Evolutionary conservation across 1,284 basidiomycete genomes (phyloP).

Genomic region (Ceratobasidium sp.): DNA sequence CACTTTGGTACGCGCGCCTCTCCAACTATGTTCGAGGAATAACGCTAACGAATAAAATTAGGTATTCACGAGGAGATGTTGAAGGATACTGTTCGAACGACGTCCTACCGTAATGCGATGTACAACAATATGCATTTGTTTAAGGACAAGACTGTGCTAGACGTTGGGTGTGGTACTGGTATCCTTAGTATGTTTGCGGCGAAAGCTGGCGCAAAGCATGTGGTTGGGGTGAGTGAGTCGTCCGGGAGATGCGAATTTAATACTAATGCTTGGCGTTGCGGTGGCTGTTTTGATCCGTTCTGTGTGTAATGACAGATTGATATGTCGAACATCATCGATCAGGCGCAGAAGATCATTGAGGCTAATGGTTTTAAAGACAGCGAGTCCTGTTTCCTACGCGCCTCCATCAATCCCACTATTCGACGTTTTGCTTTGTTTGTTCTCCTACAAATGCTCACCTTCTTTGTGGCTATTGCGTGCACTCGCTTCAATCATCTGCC

Average conservation of each 20-base stretch:
- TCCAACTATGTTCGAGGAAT: too few species aligned
- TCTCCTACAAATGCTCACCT: too few species aligned
- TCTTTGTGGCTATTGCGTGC: neutral
- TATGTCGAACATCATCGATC: conserved; percentile 99
- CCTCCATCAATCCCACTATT: neutral
- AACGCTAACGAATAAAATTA: conserved; percentile 54
- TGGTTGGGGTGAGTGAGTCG: conserved; percentile 83
- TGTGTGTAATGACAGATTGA: conserved; percentile 79
- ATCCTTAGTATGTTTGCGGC: conserved; percentile 99
- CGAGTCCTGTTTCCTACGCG: conserved; percentile 61
- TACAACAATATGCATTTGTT: conserved; percentile 96
- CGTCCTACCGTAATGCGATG: conserved; percentile 96
- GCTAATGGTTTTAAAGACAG: conserved; percentile 97
- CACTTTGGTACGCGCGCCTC: conserved; percentile 80
- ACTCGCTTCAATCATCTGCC: too few species aligned
- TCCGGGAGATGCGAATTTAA: neutral
- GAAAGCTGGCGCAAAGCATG: conserved; percentile 95
- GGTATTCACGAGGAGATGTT: conserved; percentile 99
- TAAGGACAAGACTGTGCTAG: conserved; percentile 95
- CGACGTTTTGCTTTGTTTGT: neutral
- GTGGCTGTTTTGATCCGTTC: too few species aligned
- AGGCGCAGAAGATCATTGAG: conserved; percentile 96
- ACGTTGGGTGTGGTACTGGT: conserved; percentile 99
- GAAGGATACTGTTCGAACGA: conserved; percentile 96
- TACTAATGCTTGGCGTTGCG: conserved; percentile 15